Conservation (phyloP, 208 protist genomes). For the Lotmaria passim region DNA sequence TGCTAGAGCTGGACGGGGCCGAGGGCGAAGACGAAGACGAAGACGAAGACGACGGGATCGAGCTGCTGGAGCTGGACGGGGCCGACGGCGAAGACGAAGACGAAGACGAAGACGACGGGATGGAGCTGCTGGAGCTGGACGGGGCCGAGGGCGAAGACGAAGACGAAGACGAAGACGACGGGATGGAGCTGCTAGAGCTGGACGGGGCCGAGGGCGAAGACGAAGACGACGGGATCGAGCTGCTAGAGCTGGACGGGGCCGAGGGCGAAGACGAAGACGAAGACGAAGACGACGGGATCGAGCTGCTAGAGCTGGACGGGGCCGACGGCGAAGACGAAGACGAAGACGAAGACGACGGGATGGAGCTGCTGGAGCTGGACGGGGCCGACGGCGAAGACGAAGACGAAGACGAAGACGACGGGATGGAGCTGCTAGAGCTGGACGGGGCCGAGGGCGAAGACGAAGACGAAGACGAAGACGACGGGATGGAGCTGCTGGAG, state of each 20-base stretch:
- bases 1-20: background rate
- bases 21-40: background rate
- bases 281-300: constrained; percentile 1
- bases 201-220: background rate
- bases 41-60: constrained; percentile 7
- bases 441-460: background rate
- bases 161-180: no score
- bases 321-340: no score
- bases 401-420: no score
- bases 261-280: constrained; percentile 8
- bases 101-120: no score
- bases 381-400: no score
- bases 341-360: no score
- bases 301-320: constrained; percentile 9
- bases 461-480: background rate
- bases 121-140: no score
- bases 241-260: background rate
- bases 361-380: no score
- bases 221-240: background rate
- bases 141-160: no score
- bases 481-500: background rate
- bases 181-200: no score
- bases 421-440: no score
- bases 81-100: no score
- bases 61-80: constrained; percentile 9